Evolutionary conservation across 176 grass and related monocot species (phyloP).

Genomic region (Eleusine indica): DNA sequence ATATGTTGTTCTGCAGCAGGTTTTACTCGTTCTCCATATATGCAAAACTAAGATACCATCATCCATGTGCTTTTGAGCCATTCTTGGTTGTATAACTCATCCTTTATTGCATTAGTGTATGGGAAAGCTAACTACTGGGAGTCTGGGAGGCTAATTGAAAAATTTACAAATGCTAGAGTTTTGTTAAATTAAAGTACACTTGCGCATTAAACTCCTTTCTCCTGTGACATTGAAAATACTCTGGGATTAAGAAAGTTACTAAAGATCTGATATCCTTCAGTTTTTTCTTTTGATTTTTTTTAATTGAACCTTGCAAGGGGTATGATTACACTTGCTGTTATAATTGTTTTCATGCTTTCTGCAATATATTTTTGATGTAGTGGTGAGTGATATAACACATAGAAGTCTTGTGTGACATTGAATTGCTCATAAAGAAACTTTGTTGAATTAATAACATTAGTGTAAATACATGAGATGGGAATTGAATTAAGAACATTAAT

Average conservation of each 20-base stretch:
- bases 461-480: background rate
- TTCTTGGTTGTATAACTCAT: conserved; percentile 8
- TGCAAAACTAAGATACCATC: conserved; percentile 20
- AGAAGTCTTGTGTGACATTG: background rate
- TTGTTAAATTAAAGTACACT: background rate
- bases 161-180: conserved; percentile 13
- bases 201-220: background rate
- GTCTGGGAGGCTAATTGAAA: background rate
- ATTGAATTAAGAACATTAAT: conserved; percentile 14
- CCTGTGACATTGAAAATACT: background rate
- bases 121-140: conserved; percentile 18
- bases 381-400: conserved; percentile 2
- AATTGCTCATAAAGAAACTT: conserved; percentile 22
- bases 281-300: conserved; percentile 32
- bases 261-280: conserved; percentile 10
- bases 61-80: conserved; percentile 15
- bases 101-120: background rate
- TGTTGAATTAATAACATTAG: conserved; percentile 2
- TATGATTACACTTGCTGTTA: background rate
- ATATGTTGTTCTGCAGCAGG: conserved; percentile 12
- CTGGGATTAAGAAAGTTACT: background rate
- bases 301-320: background rate
- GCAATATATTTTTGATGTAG: background rate
- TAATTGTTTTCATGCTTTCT: background rate
- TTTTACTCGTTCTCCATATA: conserved; percentile 14